Evolutionary conservation across 805 yeast genomes (phyloP), one percentile per base, ranked within the genome.

Genomic region (Saccharomycopsis oosterbeekiorum): DNA sequence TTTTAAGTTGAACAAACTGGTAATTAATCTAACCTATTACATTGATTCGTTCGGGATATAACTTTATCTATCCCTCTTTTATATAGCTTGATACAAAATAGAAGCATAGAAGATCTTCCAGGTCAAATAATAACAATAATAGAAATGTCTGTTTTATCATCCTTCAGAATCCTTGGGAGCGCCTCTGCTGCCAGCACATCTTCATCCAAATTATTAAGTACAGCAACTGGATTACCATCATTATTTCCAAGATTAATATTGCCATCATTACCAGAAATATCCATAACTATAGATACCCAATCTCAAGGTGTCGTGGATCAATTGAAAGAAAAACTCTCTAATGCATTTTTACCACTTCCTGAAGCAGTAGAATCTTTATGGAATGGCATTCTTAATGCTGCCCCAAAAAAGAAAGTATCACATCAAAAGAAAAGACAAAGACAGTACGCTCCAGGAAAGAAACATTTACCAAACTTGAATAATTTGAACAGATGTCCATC

Each of bases 341-440:
- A 58, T 50, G 42, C 60, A 36, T 21, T 37, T 26, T 19, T 24
- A 37, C 34, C 40, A 51, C 42, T 36, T n/a, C 34, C 60, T 34
- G 56, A 56, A 34, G 14, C 59, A 43, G 29, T 53, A 24, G 29
- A 26, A 37, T 39, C 50, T 10, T 59, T 58, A 14, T 63, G 65
- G 65, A 50, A 59, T 36, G 96, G 96, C n/a, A 81, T 88, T 37
- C 76, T 89, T 59, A 77, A 78, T 66, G 99, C 99, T 5, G 97
- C 85, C 6, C 98, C 99, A 60, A 94, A 94, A 78, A 91, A 92
- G 82, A 92, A 91, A 73, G 84, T 84, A 1, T 90, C 98, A 8
- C 89, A 90, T 71, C 83, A 83, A 75, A 88, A 89, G 73, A 88
- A 89, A 69, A 85, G 97, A 73, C 86, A 83, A 71, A 84, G 92